Evolutionary conservation across 1,284 basidiomycete species (phyloP).

Genomic region (Malassezia psittaci): DNA sequence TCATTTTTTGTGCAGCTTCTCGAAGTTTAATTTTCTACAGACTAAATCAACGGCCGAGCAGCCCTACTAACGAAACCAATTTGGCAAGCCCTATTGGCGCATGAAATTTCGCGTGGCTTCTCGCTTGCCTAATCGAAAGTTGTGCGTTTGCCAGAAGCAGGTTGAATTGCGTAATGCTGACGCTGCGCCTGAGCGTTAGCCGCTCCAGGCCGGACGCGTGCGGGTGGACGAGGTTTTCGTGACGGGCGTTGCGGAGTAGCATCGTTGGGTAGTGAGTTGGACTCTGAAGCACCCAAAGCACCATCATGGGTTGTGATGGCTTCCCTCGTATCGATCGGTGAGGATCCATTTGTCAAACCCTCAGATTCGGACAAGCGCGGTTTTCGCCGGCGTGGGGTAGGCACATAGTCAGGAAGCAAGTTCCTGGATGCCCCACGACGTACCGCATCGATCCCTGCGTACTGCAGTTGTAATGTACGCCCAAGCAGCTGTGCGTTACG

Average conservation of each 20-base stretch:
- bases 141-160: constrained; percentile 10
- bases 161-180: constrained; percentile 11
- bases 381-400: constrained; percentile 20
- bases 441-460: constrained; percentile 72
- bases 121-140: constrained; percentile 10
- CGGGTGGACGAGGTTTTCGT: constrained; percentile 22
- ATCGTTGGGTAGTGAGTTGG: too few relatives aligned
- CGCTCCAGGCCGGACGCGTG: constrained; percentile 12
- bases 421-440: constrained; percentile 38
- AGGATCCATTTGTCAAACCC: too few relatives aligned
- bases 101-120: not conserved
- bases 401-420: constrained; percentile 20
- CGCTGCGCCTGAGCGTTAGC: constrained; percentile 15
- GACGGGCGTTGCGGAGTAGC: too few relatives aligned
- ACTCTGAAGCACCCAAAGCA: too few relatives aligned
- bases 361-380: too few relatives aligned
- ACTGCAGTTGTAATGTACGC: constrained; percentile 75
- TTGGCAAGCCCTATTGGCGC: not conserved
- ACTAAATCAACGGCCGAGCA: not conserved
- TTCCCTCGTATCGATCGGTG: too few relatives aligned
- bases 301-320: too few relatives aligned
- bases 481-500: constrained; percentile 76
- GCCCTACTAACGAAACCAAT: not conserved
- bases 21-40: not conserved
- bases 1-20: not conserved